These are phyloP conservation scores for Chlorella sp. DNA, from an alignment of 139 green algal species.

Conservation along the genomic window DNA sequence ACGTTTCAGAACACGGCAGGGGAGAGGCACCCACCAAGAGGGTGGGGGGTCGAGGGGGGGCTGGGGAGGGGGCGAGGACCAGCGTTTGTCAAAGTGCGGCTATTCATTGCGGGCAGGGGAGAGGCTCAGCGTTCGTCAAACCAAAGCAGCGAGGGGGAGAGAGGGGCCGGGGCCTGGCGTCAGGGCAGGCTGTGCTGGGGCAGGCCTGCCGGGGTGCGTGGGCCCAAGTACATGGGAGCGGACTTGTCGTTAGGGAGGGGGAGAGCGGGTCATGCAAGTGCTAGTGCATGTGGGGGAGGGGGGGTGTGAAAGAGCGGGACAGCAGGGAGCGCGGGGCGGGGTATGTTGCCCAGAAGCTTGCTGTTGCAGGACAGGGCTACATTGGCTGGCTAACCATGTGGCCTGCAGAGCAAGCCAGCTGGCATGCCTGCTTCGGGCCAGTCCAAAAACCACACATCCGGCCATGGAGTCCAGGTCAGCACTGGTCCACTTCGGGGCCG, in stretches of 20 bases:
- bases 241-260: not conserved
- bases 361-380: not conserved
- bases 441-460: no score
- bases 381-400: not conserved
- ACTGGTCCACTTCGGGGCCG: no score
- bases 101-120: not conserved
- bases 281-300: not conserved
- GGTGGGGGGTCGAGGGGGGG: not conserved
- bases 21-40: no score
- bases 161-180: not conserved
- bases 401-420: not conserved
- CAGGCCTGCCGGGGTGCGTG: not conserved
- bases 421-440: no score
- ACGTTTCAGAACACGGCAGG: no score
- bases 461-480: no score
- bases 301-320: not conserved
- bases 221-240: not conserved
- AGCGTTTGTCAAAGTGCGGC: conserved; percentile 6
- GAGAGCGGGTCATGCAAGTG: not conserved
- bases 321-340: not conserved
- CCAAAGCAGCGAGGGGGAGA: not conserved
- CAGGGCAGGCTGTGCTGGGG: not conserved
- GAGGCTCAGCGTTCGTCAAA: conserved; percentile 4
- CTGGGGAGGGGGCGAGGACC: not conserved
- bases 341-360: no score